phyloP scores from a whole-genome alignment of 148 eudicot species.

The Vaccinium vitisidaea region DNA sequence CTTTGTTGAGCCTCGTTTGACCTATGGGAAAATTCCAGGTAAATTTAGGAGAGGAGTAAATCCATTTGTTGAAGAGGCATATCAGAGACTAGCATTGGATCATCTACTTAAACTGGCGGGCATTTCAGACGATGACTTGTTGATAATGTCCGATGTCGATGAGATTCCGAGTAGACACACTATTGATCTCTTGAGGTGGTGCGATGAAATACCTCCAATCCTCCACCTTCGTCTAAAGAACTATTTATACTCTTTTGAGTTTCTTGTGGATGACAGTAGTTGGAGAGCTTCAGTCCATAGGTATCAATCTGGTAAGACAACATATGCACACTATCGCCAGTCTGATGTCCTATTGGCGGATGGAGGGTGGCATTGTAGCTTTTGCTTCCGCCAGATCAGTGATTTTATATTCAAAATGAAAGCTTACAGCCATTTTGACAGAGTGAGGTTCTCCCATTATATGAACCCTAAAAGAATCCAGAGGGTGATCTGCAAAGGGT shows the following conservation, averaged over 20 bases:
- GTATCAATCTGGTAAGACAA: slow-evolving; percentile 59
- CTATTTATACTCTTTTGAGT: slow-evolving; percentile 74
- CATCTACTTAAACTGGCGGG: slow-evolving; percentile 63
- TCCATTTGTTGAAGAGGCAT: slow-evolving; percentile 79
- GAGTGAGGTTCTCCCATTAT: slow-evolving; percentile 69
- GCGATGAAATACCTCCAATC: slow-evolving; percentile 62
- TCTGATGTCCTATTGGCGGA: slow-evolving; percentile 61
- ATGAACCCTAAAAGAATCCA: slow-evolving; percentile 66
- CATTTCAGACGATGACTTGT: slow-evolving; percentile 65
- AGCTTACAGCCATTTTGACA: slow-evolving; percentile 74
- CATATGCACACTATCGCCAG: slow-evolving; percentile 71
- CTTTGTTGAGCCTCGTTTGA: slow-evolving; percentile 63
- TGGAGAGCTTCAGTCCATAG: slow-evolving; percentile 81
- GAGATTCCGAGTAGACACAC: slow-evolving; percentile 84
- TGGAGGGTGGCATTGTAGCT: slow-evolving; percentile 90
- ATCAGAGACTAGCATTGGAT: slow-evolving; percentile 77
- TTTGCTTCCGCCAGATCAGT: slow-evolving; percentile 61
- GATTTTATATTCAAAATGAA: slow-evolving; percentile 86
- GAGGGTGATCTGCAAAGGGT: slow-evolving; percentile 66
- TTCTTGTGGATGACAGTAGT: slow-evolving; percentile 59
- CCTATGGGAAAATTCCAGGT: slow-evolving; percentile 69
- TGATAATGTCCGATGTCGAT: slow-evolving; percentile 82
- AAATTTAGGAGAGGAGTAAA: slow-evolving; percentile 55
- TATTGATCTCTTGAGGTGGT: slow-evolving; percentile 79
- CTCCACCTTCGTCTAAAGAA: slow-evolving; percentile 70